These are phyloP conservation scores for Candida dajiaensis DNA, from an alignment of 805 yeast species.

Conservation along the genomic window DNA sequence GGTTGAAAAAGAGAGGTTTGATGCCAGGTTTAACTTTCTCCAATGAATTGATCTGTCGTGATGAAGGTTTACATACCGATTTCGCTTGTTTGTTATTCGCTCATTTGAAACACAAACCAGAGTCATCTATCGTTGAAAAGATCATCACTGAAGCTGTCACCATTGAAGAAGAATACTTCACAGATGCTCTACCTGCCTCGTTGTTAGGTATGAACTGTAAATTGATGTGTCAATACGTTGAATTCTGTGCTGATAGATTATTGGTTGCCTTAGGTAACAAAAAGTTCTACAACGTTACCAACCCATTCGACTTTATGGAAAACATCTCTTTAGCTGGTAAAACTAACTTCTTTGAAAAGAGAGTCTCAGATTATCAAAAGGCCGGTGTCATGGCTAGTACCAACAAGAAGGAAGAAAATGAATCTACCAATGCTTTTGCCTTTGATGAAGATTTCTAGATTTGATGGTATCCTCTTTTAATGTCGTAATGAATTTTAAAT, in stretches of 20 bases:
- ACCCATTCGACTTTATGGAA: constrained; percentile 99
- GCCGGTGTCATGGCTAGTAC: constrained; percentile 96
- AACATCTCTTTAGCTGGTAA: constrained; percentile 97
- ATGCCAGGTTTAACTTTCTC: constrained; percentile 99
- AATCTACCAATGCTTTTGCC: constrained; percentile 52
- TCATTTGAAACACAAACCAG: constrained; percentile 87
- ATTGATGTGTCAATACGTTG: constrained; percentile 96
- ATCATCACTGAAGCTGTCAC: constrained; percentile 93
- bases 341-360: constrained; percentile 98
- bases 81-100: constrained; percentile 94
- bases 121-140: constrained; percentile 67
- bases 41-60: constrained; percentile 95
- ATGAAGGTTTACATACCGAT: constrained; percentile 98
- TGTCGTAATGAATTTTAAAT: not conserved
- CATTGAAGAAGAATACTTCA: constrained; percentile 90
- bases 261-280: constrained; percentile 86
- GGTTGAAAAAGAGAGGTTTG: constrained; percentile 98
- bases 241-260: constrained; percentile 95
- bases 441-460: constrained; percentile 90
- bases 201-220: constrained; percentile 91
- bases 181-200: constrained; percentile 91
- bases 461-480: not conserved
- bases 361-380: constrained; percentile 97
- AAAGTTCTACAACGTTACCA: constrained; percentile 79
- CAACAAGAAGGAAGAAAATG: constrained; percentile 38